Conservation (phyloP, 768 basidiomycete species). For the Asterophora lycoperdoides region DNA sequence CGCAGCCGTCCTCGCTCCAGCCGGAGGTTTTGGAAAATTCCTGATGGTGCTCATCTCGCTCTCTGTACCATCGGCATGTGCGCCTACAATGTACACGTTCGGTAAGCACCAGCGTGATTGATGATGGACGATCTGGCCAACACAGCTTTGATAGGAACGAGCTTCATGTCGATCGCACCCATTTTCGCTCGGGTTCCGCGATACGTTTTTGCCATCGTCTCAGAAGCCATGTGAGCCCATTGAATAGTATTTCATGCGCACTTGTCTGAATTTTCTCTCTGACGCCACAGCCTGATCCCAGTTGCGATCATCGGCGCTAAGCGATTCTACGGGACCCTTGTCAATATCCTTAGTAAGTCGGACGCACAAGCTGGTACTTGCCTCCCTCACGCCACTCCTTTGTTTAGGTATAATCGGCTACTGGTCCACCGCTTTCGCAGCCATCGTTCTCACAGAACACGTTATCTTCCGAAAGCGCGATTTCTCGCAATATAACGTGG, state of each 20-base stretch:
- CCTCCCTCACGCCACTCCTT: not conserved
- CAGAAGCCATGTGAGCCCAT: constrained; percentile 58
- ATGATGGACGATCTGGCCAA: no score
- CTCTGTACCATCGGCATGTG: constrained; percentile 69
- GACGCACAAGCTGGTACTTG: not conserved
- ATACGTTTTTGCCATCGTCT: constrained; percentile 59
- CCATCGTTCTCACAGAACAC: constrained; percentile 64
- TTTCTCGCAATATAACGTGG: constrained; percentile 44
- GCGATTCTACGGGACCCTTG: constrained; percentile 59
- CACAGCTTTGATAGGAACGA: no score
- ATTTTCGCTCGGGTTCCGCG: constrained; percentile 55
- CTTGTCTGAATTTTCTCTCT: not conserved
- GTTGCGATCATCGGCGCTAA: constrained; percentile 66
- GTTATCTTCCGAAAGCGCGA: constrained; percentile 52
- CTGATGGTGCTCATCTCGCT: constrained; percentile 71
- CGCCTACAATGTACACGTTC: constrained; percentile 75
- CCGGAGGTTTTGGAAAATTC: constrained; percentile 65
- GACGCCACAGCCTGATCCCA: constrained; percentile 50
- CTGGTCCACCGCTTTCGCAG: constrained; percentile 54
- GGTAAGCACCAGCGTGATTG: constrained; percentile 28
- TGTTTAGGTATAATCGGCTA: constrained; percentile 52
- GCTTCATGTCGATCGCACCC: constrained; percentile 61
- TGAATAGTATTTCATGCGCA: no score
- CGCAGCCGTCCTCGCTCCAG: constrained; percentile 55
- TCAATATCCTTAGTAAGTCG: constrained; percentile 56